phyloP scores from a whole-genome alignment of 2,329 filamentous ascomycete species.

The Colletotrichum destructivum region DNA sequence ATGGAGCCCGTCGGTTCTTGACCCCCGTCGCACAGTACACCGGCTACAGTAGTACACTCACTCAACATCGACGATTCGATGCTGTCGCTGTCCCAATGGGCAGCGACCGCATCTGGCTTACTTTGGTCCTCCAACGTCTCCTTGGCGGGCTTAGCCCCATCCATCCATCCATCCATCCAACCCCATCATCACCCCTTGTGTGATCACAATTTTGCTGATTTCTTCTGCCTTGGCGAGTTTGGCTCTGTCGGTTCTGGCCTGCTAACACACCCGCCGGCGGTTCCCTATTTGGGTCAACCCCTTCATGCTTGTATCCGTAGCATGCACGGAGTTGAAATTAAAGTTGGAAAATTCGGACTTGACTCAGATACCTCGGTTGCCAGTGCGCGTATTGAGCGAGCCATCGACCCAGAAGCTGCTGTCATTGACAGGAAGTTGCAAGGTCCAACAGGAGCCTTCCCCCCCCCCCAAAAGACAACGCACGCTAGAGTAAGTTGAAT shows the following conservation, averaged over 20 bases:
- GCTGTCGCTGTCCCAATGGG: constrained; percentile 3
- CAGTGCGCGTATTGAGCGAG: background rate
- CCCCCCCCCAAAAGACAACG: background rate
- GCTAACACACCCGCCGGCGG: background rate
- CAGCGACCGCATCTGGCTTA: constrained; percentile 6
- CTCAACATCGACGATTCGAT: constrained; percentile 5
- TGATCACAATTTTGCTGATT: constrained; percentile 24
- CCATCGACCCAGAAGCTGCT: background rate
- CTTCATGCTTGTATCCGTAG: background rate
- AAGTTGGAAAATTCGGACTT: constrained; percentile 19
- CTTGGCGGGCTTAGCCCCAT: constrained; percentile 28
- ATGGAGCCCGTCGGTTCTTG: constrained; percentile 1
- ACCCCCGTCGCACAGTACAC: constrained; percentile 2
- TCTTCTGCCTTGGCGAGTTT: constrained; percentile 22
- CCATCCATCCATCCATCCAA: background rate
- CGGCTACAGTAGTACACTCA: background rate
- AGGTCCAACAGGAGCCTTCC: background rate
- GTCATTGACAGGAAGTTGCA: background rate
- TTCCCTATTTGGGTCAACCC: constrained; percentile 1
- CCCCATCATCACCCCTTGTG: constrained; percentile 5
- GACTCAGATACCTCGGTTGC: constrained; percentile 4
- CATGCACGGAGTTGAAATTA: constrained; percentile 5
- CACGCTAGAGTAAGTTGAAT: background rate
- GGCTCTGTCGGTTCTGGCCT: background rate
- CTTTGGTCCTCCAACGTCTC: background rate